A percentile compares a stretch with the other conserved stretches of the same genome.
Conservation (phyloP, 2,329 filamentous ascomycete genomes). For the Penicillium griseofulvum region DNA sequence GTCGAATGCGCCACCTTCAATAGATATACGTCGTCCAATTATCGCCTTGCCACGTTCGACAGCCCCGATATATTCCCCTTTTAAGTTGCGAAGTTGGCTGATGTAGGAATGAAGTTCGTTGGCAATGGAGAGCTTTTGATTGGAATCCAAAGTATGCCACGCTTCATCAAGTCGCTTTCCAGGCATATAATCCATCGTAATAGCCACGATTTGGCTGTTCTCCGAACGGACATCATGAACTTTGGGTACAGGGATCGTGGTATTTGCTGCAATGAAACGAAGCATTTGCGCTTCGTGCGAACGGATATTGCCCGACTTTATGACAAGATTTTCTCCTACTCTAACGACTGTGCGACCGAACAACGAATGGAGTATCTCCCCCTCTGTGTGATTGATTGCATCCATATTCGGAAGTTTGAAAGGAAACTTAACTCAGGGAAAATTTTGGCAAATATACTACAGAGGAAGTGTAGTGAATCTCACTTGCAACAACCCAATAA, state of each 20-base stretch:
- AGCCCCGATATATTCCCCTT: slow-evolving; percentile 16
- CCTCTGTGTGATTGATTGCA: too few relatives aligned
- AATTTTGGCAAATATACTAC: too few relatives aligned
- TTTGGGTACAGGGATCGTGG: slow-evolving; percentile 15
- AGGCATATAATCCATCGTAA: slow-evolving; percentile 19
- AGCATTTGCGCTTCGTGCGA: slow-evolving; percentile 13
- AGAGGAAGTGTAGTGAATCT: too few relatives aligned
- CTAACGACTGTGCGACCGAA: slow-evolving; percentile 4
- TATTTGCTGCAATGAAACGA: slow-evolving; percentile 12
- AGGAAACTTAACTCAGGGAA: too few relatives aligned
- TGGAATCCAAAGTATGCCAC: slow-evolving; percentile 7
- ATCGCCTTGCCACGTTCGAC: slow-evolving; percentile 14
- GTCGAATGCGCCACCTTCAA: slow-evolving; percentile 26
- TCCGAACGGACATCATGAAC: slow-evolving; percentile 11
- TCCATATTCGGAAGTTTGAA: too few relatives aligned
- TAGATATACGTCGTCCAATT: slow-evolving; percentile 9
- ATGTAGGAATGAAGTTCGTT: slow-evolving; percentile 12
- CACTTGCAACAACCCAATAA: too few relatives aligned
- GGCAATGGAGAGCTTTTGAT: slow-evolving; percentile 11
- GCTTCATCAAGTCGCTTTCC: slow-evolving; percentile 17
- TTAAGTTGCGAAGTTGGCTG: slow-evolving; percentile 8
- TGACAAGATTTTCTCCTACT: slow-evolving; percentile 4
- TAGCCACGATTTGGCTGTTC: slow-evolving; percentile 4
- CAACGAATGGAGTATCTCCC: neutral
- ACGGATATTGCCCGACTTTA: slow-evolving; percentile 9